Evolutionary conservation across 129 eudicot species (phyloP).

Genomic region (Silybum marianum): DNA sequence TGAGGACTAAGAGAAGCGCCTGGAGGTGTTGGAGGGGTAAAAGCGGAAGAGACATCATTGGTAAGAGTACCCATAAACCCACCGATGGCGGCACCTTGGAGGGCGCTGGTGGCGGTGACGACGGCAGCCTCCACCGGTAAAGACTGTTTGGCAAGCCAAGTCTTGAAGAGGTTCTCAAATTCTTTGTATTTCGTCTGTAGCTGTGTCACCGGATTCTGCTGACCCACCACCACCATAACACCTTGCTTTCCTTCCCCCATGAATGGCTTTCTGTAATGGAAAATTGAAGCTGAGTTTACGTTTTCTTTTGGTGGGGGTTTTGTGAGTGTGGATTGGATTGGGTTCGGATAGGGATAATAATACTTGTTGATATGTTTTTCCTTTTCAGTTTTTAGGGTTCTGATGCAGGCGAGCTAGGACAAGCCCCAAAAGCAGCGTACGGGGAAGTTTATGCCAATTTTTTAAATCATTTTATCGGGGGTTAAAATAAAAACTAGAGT

Average conservation of each 20-base stretch:
- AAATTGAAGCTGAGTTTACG: neutral
- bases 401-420: neutral
- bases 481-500: no score
- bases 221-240: neutral
- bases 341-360: neutral
- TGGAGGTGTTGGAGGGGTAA: conserved; percentile 43
- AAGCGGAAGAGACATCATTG: conserved; percentile 35
- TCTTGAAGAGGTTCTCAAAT: conserved; percentile 42
- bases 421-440: neutral
- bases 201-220: conserved; percentile 39
- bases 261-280: neutral
- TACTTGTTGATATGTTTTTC: neutral
- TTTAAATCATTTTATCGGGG: no score
- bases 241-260: conserved; percentile 53
- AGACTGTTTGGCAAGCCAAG: conserved; percentile 64
- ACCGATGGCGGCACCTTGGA: conserved; percentile 68
- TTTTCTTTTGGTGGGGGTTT: neutral
- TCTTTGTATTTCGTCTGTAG: conserved; percentile 55
- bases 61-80: conserved; percentile 58
- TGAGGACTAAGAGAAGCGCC: conserved; percentile 41
- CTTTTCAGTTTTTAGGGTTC: neutral
- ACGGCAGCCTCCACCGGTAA: conserved; percentile 65
- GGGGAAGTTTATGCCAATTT: neutral
- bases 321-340: conserved; percentile 5
- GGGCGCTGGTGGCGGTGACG: conserved; percentile 56